Evolutionary conservation across 192 early-diverging fungal species (phyloP).

Genomic region (Pilobolus umbonatus): DNA sequence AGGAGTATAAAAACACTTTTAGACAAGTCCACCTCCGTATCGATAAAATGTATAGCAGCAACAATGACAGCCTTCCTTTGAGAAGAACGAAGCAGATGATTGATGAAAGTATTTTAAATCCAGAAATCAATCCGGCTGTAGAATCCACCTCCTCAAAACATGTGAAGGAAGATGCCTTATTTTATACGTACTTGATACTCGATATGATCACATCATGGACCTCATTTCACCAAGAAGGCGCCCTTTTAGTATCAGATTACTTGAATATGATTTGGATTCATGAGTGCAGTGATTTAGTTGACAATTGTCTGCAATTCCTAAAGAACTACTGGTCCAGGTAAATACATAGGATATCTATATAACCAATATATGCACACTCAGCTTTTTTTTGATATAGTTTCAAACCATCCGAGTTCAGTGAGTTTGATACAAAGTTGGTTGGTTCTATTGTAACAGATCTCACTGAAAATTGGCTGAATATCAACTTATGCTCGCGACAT

Average conservation of each 20-base stretch:
- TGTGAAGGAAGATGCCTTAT: slow-evolving; percentile 1
- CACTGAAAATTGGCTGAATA: slow-evolving; percentile 4
- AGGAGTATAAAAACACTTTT: no score
- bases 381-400: background rate
- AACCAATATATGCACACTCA: background rate
- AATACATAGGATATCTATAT: background rate
- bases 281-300: slow-evolving; percentile 13
- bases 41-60: no score
- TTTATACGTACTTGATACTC: slow-evolving; percentile 9
- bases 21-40: no score
- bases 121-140: background rate
- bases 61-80: no score
- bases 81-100: no score
- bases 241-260: background rate
- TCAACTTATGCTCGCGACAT: background rate
- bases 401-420: background rate
- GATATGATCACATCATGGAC: slow-evolving; percentile 5
- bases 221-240: background rate
- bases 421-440: background rate
- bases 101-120: no score
- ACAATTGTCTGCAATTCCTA: slow-evolving; percentile 1
- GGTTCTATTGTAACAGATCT: background rate
- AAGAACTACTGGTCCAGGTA: slow-evolving; percentile 12
- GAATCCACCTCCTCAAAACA: no score
- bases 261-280: slow-evolving; percentile 6